Base-by-base conservation (phyloP, 2,329 filamentous ascomycete genomes). In the Colletotrichum endophyticum region DNA sequence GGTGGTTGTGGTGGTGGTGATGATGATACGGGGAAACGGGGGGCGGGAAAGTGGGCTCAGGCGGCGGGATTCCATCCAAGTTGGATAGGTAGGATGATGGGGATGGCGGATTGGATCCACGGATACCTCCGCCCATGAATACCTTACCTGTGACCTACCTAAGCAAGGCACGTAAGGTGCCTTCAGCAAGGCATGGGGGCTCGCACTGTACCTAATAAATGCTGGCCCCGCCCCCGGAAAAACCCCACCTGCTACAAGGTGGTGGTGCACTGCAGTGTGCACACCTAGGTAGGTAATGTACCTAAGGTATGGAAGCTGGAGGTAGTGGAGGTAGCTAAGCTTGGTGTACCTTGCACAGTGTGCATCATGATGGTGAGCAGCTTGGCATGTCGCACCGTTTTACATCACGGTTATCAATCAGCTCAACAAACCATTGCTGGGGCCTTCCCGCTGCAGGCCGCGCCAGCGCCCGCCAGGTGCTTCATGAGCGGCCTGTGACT, bases 321-420 rank as follows among this genome's bases (percentile, higher is more conserved):
- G n/a, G n/a, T n/a, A n/a, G n/a, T n/a, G n/a, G n/a, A n/a, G 36
- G 36, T 39, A 39, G 36, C 15, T 39, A 16, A 39, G 36, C 19
- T 39, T 39, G 36, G 36, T 39, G 36, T 39, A 39, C 36, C 36
- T 39, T 68, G 30, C 56, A 62, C 56, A 9, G 67, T 61, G 19
- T 30, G 32, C 32, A 53, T 13, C 53, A 19, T 32, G 32, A 7
- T 49, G 16, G 36, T 15, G 12, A 49, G 16, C 28, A 19, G 25
- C 34, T 61, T 44, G 68, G 69, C 53, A 62, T 63, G 53, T 53
- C 53, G 36, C 56, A 44, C 69, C 62, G 67, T 66, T 70, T 75
- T 63, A 72, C 68, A 75, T 66, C 67, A 71, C 34, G 59, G 44
- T 75, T 75, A 75, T 75, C 72, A 75, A 71, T 75, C 67, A 70